Evolutionary conservation across 2,329 filamentous ascomycete genomes (phyloP).

Genomic region (Exophiala calicioides): DNA sequence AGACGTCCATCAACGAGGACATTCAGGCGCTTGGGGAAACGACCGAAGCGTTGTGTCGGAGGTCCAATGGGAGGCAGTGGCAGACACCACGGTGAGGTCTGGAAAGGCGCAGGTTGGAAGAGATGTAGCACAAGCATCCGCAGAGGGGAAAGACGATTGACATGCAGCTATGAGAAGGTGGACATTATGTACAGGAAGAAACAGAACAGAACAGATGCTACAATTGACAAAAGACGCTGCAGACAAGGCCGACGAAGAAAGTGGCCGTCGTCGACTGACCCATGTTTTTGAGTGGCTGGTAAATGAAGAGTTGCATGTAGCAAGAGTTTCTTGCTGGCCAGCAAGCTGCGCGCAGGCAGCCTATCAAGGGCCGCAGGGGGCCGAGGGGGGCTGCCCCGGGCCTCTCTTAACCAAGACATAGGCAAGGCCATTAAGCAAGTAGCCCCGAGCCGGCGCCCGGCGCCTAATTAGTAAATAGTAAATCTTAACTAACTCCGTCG

Average conservation of each 20-base stretch:
- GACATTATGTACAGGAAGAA: slow-evolving; percentile 26
- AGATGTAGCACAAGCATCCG: slow-evolving; percentile 13
- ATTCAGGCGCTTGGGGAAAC: neutral
- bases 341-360: too few relatives aligned
- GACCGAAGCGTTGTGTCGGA: neutral
- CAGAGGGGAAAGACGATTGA: slow-evolving; percentile 4
- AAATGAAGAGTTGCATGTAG: slow-evolving; percentile 16
- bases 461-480: too few relatives aligned
- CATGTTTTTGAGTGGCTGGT: slow-evolving; percentile 21
- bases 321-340: too few relatives aligned
- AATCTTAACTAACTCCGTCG: too few relatives aligned
- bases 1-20: slow-evolving; percentile 7
- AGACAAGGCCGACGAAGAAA: slow-evolving; percentile 12
- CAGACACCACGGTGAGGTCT: too few relatives aligned
- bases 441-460: too few relatives aligned
- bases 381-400: too few relatives aligned
- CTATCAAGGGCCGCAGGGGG: neutral
- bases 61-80: neutral
- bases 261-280: slow-evolving; percentile 7
- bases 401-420: too few relatives aligned
- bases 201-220: neutral
- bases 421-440: too few relatives aligned
- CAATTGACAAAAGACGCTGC: slow-evolving; percentile 10
- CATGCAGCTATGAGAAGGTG: slow-evolving; percentile 12
- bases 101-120: slow-evolving; percentile 1